Evolutionary conservation across 2,329 filamentous ascomycete species (phyloP), one percentile per base, ranked within the genome.

Genomic region (Exserohilum rostratum): DNA sequence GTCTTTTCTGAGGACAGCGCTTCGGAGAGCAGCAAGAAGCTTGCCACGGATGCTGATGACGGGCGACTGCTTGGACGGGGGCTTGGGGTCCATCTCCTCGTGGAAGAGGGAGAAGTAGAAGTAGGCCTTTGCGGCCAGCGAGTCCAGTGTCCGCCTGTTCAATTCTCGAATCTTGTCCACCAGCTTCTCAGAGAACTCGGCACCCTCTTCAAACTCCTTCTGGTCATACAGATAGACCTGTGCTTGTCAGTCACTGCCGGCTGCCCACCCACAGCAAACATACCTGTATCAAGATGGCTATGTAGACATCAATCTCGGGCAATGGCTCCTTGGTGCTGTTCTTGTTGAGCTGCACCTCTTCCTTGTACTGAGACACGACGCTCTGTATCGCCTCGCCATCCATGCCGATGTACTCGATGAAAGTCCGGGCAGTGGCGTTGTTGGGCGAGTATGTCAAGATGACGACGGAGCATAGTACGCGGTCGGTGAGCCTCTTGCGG

Each of bases 91-190:
- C 58, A 96, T 85, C 77, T 96, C 88, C 83, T 99, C 95, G 79
- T 89, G 91, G 82, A 98, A 98, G 67, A 98, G 83, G 20, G 91
- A 91, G 79, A 91, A 96, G 83, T 99, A 99, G 79, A 97, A 98
- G 83, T 97, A 99, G 60, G 93, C 92, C 78, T 96, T 96, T 62
- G 93, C 92, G 55, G 93, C 90, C 55, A 99, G 86, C 45, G 93
- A 92, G 77, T 99, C 95, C 59, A 99, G 82, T 20, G 95, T 98
- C 67, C 95, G 88, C 60, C 95, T 90, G 82, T 99, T 99, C 73
- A 96, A 83, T 48, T 87, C 84, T 70, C 96, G 91, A 74, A 98
- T 88, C 72, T 89, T 89, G 72, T 93, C 90, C 46, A 92, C 87
- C 49, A 99, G 83, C 67, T 87, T 86, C 64, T 86, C 86, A 27